A percentile compares a stretch with the other conserved stretches of the same genome.
Evolutionary conservation across 192 early-diverging fungal species (phyloP).

Genomic region (Coemansia sp.): DNA sequence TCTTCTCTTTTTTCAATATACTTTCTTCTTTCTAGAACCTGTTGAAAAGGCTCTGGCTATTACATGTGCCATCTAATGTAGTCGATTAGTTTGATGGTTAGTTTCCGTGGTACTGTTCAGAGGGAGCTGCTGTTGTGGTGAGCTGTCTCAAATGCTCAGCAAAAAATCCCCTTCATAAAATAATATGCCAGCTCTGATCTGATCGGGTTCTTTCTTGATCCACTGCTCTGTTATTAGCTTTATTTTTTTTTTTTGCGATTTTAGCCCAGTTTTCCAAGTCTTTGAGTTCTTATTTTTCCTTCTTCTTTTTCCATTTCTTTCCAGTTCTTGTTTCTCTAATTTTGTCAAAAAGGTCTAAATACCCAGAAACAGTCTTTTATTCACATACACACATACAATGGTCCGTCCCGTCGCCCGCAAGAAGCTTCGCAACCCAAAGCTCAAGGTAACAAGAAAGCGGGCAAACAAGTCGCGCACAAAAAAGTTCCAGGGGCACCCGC

Average conservation of each 20-base stretch:
- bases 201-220: background rate
- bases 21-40: too few relatives aligned
- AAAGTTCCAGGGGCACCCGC: constrained; percentile 60
- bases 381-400: constrained; percentile 47
- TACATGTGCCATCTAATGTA: too few relatives aligned
- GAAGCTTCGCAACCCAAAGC: constrained; percentile 62
- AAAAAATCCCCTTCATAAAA: background rate
- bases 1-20: too few relatives aligned
- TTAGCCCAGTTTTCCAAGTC: background rate
- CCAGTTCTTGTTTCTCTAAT: background rate
- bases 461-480: constrained; percentile 64
- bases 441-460: constrained; percentile 62
- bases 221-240: constrained; percentile 8
- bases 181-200: background rate
- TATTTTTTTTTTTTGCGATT: constrained; percentile 4
- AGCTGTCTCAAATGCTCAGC: too few relatives aligned
- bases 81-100: too few relatives aligned
- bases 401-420: constrained; percentile 66
- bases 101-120: too few relatives aligned
- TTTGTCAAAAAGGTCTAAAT: background rate
- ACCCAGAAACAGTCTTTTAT: background rate
- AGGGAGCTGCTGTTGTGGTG: too few relatives aligned
- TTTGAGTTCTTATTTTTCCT: constrained; percentile 1
- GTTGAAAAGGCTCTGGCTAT: too few relatives aligned
- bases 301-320: background rate